Evolutionary conservation across 805 yeast genomes (phyloP).

Genomic region (Candida boleticola): DNA sequence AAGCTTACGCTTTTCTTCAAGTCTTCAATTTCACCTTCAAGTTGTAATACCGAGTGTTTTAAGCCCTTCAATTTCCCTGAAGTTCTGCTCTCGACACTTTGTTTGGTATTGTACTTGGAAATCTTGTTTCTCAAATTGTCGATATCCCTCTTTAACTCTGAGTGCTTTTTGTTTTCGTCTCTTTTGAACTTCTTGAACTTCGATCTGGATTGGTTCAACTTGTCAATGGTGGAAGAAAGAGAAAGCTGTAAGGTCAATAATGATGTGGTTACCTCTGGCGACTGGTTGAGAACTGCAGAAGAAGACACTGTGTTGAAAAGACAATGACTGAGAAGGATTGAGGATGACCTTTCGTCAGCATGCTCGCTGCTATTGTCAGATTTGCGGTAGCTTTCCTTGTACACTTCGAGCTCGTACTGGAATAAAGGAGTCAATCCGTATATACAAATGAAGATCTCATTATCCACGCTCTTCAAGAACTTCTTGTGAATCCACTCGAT

Average conservation of each 20-base stretch:
- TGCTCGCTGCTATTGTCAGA: background rate
- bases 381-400: background rate
- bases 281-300: slow-evolving; percentile 21
- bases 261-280: slow-evolving; percentile 25
- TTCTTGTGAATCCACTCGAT: slow-evolving; percentile 32
- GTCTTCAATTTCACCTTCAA: slow-evolving; percentile 32
- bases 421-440: slow-evolving; percentile 37
- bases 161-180: slow-evolving; percentile 35
- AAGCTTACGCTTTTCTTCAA: slow-evolving; percentile 18
- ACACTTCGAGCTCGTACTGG: slow-evolving; percentile 36
- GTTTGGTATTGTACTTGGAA: slow-evolving; percentile 25
- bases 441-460: slow-evolving; percentile 19
- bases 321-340: slow-evolving; percentile 11
- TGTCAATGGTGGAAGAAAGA: slow-evolving; percentile 28
- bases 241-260: slow-evolving; percentile 31
- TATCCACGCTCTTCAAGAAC: slow-evolving; percentile 12
- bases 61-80: slow-evolving; percentile 40
- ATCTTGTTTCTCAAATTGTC: slow-evolving; percentile 30
- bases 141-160: slow-evolving; percentile 32
- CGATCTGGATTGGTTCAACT: slow-evolving; percentile 19
- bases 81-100: slow-evolving; percentile 24
- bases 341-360: background rate
- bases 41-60: slow-evolving; percentile 37
- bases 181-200: slow-evolving; percentile 31
- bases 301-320: slow-evolving; percentile 30